Evolutionary conservation across 768 basidiomycete species (phyloP), one percentile per base, ranked within the genome.

Genomic region (Psilocybe cyanescens): DNA sequence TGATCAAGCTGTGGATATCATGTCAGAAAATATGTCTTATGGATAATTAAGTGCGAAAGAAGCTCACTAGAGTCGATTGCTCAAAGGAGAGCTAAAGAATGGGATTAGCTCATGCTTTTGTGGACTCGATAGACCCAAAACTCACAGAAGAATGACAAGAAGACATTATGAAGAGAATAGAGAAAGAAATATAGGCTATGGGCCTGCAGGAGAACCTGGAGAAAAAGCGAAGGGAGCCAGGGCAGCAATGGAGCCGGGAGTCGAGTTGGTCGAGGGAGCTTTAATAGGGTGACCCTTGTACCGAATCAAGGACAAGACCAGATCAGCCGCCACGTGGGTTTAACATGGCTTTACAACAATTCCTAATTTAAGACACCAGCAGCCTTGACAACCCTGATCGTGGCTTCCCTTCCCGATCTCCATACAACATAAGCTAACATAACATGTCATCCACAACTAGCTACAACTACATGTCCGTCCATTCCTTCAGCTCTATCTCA

Each of bases 141-240:
- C 73, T 57, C 55, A 79, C 78, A 63, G 70, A 70, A 56, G 77
- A 80, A 61, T 76, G 78, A 65, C 77, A 76, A 24, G 76, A 74
- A 60, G 74, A 77, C 72, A 76, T 74, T 55, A 65, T 64, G 60
- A 39, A 61, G 55, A 55, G 35, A 51, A 39, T 63, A 58, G 52
- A 61, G 37, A 55, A 45, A 60, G 61, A 30, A 53, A 57, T 55
- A 45, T 57, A 48, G 48, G 62, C 47, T 56, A 57, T 58, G 52
- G 44, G 33, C 6, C 33, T 11, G 55, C 46, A 62, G 50, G 59
- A 49, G 44, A 3, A 24, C 62, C 55, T 59, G 52, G 63, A 54
- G 41, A 51, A 28, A 46, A 37, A 54, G 49, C 12, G 49, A 55
- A 63, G 39, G 65, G 60, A 58, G 57, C 50, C 59, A 58, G 59